Evolutionary conservation across 2,329 filamentous ascomycete genomes (phyloP), one percentile per base, ranked within the genome.

Genomic region (Diaporthe citri): DNA sequence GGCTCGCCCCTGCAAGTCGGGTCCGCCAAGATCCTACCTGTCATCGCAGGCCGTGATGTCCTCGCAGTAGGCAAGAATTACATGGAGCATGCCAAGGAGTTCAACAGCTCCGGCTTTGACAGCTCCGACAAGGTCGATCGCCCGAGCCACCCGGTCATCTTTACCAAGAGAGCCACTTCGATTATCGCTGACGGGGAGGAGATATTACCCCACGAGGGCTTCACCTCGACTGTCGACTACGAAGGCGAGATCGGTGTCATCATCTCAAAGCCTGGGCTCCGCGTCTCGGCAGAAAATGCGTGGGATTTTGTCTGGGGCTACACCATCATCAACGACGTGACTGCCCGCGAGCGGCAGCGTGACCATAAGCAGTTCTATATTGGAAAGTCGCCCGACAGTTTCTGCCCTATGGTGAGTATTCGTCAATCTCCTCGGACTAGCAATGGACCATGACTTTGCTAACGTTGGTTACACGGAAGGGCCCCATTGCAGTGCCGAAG

Each of bases 91-190:
- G 56, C 56, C 56, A 59, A 59, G 34, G 56, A 59, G 13, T 59
- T 59, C 34, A 59, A 59, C 56, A 59, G 56, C 20, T 59, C 56
- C 7, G 56, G 56, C 1, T 59, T 59, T 34, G 56, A 59, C 56
- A 59, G 56, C 34, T 59, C 56, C 56, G 56, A 59, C 56, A 59
- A 59, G 34, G 56, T 59, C 34, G 56, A 59, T 8, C 56, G 56
- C 34, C 56, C 56, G 8, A 59, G 56, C 12, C 56, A 59, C 34
- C 56, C 56, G 4, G 56, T 59, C 56, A 59, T 59, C 22, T 59
- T 59, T 22, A 59, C 56, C 22, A 59, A 59, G 56, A 59, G 56
- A 12, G 20, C 56, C 5, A 59, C 56, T n/a, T 59, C 56, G 34
- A 59, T 59, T n/a, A 59, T 59, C 56, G 56, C 56, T 59, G 56